Base-by-base conservation (phyloP, 1,284 basidiomycete genomes). In the Rhodotorula sp. region DNA sequence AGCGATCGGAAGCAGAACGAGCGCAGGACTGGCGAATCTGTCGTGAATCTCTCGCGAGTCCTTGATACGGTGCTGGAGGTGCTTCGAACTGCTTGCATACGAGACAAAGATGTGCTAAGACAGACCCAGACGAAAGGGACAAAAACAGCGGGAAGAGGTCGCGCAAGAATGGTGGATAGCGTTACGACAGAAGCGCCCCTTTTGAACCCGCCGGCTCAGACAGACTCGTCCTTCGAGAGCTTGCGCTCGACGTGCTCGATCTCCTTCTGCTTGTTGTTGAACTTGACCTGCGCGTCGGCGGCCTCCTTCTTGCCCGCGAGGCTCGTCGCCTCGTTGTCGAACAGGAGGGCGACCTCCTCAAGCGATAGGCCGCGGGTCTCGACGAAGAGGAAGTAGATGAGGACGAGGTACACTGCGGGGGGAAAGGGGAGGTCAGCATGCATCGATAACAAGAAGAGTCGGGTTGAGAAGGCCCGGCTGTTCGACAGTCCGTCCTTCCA, bases 351-450 rank as follows among this genome's bases (percentile, higher is more conserved):
- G 79, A 86, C 84, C 79, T 86, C 85, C 77, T 87, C 86, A 21
- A 86, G 81, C 27, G 85, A 84, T 41, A 85, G 81, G 73, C 86
- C 85, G 83, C 87, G 89, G 63, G 90, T 91, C 84, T 91, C 90
- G 70, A 90, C 80, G 78, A 90, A 81, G 81, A 86, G 88, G 81
- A 88, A 81, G 82, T 85, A 90, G 78, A 87, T 81, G 84, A 87
- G 89, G 53, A 85, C 85, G 80, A 87, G 86, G 82, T 85, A 86
- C 14, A 85, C 48, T 57, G 56, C 13, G 42, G 19, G 12, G 44
- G 4, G 17, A 42, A 34, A 34, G 34, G 41, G 9, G 27, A 10
- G 19, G 55, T 56, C 56, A 59, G 53, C 13, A 16, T 13, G 25
- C 5, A 13, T 8, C 19, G 10, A 9, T 14, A 7, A n/a, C 21